Conservation (phyloP, 495 filamentous ascomycete genomes). For the Cladorrhinum samala region DNA sequence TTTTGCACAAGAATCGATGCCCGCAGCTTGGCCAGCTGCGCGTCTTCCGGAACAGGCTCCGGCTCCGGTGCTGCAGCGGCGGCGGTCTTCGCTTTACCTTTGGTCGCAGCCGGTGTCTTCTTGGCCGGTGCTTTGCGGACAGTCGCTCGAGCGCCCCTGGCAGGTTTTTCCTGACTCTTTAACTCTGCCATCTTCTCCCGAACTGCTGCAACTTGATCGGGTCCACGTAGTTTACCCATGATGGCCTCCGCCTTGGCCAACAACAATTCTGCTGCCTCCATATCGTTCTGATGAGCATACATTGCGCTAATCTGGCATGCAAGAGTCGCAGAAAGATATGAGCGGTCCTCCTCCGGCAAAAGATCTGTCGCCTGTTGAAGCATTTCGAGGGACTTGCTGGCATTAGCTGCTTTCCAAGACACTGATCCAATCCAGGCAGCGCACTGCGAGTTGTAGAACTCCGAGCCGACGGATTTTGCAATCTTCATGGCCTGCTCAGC, state of each 20-base stretch:
- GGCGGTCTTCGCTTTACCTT: constrained; percentile 25
- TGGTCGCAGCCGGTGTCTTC: constrained; percentile 11
- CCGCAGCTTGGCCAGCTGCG: constrained; percentile 51
- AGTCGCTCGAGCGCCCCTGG: constrained; percentile 14
- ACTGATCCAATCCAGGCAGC: constrained; percentile 57
- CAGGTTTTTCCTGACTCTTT: constrained; percentile 35
- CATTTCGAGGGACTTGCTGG: constrained; percentile 55
- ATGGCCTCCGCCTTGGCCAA: constrained; percentile 35
- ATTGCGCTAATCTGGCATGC: constrained; percentile 39
- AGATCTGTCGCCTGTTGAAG: constrained; percentile 45
- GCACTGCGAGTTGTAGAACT: constrained; percentile 48
- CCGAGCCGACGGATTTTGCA: constrained; percentile 59
- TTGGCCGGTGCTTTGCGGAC: constrained; percentile 13
- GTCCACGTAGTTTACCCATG: constrained; percentile 21
- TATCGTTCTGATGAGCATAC: constrained; percentile 35
- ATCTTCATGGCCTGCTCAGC: constrained; percentile 77
- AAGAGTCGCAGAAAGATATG: constrained; percentile 40
- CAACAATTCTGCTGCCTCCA: constrained; percentile 32
- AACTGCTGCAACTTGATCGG: constrained; percentile 22
- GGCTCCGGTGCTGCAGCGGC: constrained; percentile 15
- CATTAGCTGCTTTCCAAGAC: constrained; percentile 56
- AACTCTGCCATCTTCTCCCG: constrained; percentile 44
- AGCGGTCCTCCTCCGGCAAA: constrained; percentile 36
- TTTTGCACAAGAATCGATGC: constrained; percentile 60
- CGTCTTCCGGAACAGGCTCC: constrained; percentile 35